Evolutionary conservation across 345 rosid species (phyloP).

Genomic region (Populus nigra): DNA sequence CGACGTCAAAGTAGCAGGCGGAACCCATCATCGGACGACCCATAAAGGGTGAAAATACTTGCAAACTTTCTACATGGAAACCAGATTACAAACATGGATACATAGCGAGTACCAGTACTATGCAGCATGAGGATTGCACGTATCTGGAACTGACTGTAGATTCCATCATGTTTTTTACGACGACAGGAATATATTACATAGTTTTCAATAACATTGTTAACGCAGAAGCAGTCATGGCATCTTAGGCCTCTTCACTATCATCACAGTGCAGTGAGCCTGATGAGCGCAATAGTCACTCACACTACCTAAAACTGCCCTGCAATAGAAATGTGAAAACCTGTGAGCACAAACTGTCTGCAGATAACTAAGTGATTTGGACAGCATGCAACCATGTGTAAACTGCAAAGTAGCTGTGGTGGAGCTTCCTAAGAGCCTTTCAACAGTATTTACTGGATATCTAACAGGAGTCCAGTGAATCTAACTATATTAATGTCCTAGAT

Average conservation of each 20-base stretch:
- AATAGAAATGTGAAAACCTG: neutral
- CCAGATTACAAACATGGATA: neutral
- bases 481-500: neutral
- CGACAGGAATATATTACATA: neutral
- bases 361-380: neutral
- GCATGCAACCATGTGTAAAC: neutral
- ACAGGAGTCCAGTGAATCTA: neutral
- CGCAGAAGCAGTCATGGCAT: neutral
- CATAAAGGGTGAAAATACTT: too few species aligned
- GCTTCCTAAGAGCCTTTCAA: neutral
- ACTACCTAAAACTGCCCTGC: conserved; percentile 94
- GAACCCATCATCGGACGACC: too few species aligned
- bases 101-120: neutral
- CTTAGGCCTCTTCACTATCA: conserved; percentile 97
- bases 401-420: neutral
- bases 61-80: too few species aligned
- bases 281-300: conserved; percentile 94
- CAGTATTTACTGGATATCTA: neutral
- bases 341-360: neutral
- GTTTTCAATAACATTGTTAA: neutral
- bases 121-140: neutral
- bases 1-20: too few species aligned
- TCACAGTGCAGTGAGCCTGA: conserved; percentile 93
- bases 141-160: neutral
- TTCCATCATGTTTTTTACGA: neutral